phyloP scores from a whole-genome alignment of 2,329 filamentous ascomycete species.

The Cercospora sp. region DNA sequence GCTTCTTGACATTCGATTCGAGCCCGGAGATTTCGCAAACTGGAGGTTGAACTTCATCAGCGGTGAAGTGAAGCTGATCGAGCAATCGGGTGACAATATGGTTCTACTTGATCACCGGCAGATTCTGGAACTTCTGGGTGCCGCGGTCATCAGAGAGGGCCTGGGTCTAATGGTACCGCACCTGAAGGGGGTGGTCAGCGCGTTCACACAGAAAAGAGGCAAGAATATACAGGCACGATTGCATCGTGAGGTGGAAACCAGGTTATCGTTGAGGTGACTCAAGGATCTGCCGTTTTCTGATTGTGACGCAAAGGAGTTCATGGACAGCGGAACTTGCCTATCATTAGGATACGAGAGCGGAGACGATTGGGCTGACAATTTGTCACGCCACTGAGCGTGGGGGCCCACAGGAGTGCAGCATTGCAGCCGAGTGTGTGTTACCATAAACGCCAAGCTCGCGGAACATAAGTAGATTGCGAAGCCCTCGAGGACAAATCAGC shows the following conservation, averaged over 20 bases:
- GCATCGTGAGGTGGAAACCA: background rate
- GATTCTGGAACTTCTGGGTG: background rate
- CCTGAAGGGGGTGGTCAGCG: background rate
- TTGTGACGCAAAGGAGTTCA: background rate
- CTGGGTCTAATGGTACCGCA: background rate
- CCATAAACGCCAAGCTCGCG: background rate
- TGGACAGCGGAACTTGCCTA: background rate
- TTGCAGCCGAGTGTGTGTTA: background rate
- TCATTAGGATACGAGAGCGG: background rate
- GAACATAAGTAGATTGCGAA: background rate
- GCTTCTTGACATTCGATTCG: background rate
- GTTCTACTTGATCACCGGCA: no score
- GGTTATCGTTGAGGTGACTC: background rate
- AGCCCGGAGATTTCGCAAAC: background rate
- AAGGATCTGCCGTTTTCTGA: background rate
- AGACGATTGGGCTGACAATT: background rate
- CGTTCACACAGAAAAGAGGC: background rate
- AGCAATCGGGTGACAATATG: no score
- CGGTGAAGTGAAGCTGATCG: background rate
- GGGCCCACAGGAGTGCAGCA: background rate
- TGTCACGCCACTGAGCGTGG: background rate
- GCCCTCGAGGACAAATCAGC: background rate
- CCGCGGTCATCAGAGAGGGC: background rate
- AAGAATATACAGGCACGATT: background rate
- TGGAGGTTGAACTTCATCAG: background rate